A percentile compares a stretch with the other conserved stretches of the same genome.
Evolutionary conservation across 441 rosid genomes (phyloP).

Genomic region (Populus hybrid): DNA sequence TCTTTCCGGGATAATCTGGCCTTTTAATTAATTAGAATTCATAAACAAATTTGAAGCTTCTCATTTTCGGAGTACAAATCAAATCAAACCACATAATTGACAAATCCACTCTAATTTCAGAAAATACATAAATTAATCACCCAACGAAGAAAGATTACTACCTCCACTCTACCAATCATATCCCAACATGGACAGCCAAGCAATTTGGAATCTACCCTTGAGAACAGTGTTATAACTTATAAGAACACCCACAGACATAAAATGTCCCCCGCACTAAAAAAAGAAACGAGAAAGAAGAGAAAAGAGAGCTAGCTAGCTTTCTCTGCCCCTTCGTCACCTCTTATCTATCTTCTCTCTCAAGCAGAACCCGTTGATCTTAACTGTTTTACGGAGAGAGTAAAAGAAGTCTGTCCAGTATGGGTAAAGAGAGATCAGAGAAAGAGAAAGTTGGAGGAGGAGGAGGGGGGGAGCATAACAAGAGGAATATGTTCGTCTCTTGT

Average conservation of each 20-base stretch:
- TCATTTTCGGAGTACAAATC: background rate
- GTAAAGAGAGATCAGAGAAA: slow-evolving; percentile 9
- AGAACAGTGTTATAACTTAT: background rate
- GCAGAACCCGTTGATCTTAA: background rate
- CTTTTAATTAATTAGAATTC: background rate
- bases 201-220: background rate
- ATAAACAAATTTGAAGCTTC: background rate
- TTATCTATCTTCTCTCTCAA: background rate
- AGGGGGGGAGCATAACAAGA: slow-evolving; percentile 27
- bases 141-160: background rate
- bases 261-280: no score
- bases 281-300: background rate
- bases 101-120: background rate
- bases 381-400: background rate
- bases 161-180: background rate
- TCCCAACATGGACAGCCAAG: background rate
- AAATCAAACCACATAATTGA: background rate
- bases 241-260: background rate
- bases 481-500: slow-evolving; percentile 43
- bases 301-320: background rate
- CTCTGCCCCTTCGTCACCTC: background rate
- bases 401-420: background rate
- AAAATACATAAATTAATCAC: background rate
- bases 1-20: background rate
- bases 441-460: slow-evolving; percentile 1